These are phyloP conservation scores for Fagopyrum homotropicum DNA, from an alignment of 148 eudicot genomes.

Conservation along the genomic window DNA sequence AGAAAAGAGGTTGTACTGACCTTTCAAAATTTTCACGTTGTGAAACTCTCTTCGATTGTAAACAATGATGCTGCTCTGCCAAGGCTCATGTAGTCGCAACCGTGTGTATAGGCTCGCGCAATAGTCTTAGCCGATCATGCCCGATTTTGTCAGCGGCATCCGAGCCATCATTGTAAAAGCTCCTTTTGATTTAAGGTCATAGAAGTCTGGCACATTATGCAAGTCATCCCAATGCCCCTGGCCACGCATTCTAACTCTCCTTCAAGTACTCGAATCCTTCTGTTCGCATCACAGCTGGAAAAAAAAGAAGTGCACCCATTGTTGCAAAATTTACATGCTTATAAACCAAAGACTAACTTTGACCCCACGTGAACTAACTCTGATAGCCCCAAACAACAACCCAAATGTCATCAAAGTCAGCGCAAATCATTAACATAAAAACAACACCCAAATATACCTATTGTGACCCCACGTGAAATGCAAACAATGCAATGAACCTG, in stretches of 20 bases:
- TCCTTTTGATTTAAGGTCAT: slow-evolving; percentile 62
- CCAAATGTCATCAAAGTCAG: too few relatives aligned
- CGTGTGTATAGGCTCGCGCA: slow-evolving; percentile 82
- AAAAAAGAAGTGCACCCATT: too few relatives aligned
- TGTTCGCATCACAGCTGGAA: slow-evolving; percentile 35
- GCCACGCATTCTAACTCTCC: too few relatives aligned
- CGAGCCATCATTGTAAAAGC: slow-evolving; percentile 77
- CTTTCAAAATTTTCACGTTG: slow-evolving; percentile 79
- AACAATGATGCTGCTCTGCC: slow-evolving; percentile 95
- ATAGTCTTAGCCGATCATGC: slow-evolving; percentile 70
- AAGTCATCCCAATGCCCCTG: slow-evolving; percentile 57
- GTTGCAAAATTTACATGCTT: too few relatives aligned
- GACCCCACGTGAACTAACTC: neutral
- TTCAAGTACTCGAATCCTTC: slow-evolving; percentile 45
- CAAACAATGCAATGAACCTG: too few relatives aligned
- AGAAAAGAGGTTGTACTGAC: slow-evolving; percentile 21
- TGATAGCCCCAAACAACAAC: too few relatives aligned
- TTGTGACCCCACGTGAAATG: too few relatives aligned
- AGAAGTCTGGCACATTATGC: slow-evolving; percentile 78
- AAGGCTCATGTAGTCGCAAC: slow-evolving; percentile 91
- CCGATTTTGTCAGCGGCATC: slow-evolving; percentile 97
- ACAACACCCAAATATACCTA: too few relatives aligned
- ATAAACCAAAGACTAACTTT: too few relatives aligned
- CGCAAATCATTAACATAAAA: too few relatives aligned
- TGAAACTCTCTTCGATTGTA: slow-evolving; percentile 70